Conservation (phyloP, 2,329 filamentous ascomycete genomes). For the Exophiala aquamarina region DNA sequence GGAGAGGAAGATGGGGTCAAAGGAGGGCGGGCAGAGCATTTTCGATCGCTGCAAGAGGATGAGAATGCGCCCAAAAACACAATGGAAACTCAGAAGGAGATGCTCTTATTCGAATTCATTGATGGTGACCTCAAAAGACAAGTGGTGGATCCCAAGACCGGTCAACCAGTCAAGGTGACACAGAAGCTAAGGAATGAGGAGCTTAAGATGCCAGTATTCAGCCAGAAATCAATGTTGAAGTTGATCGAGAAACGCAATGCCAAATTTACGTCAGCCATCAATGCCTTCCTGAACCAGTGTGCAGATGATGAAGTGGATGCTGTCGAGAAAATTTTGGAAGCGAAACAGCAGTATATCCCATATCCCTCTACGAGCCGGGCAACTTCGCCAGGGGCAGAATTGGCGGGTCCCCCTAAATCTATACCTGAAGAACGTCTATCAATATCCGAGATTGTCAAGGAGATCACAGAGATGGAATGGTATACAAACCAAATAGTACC, state of each 20-base stretch:
- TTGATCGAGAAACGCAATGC: slow-evolving; percentile 86
- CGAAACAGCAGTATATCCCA: slow-evolving; percentile 64
- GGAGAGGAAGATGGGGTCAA: slow-evolving; percentile 68
- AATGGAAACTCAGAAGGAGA: slow-evolving; percentile 53
- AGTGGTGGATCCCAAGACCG: slow-evolving; percentile 69
- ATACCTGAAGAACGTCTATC: slow-evolving; percentile 79
- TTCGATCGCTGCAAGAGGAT: slow-evolving; percentile 41
- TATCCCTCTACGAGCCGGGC: slow-evolving; percentile 46
- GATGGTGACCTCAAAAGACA: slow-evolving; percentile 88
- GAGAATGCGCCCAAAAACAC: slow-evolving; percentile 40
- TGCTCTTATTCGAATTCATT: slow-evolving; percentile 87
- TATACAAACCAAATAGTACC: slow-evolving; percentile 92
- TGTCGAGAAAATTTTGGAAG: slow-evolving; percentile 61
- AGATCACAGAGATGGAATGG: slow-evolving; percentile 80
- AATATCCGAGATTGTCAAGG: slow-evolving; percentile 80
- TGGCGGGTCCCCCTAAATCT: slow-evolving; percentile 52
- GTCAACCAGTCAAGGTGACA: slow-evolving; percentile 67
- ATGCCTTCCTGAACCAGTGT: slow-evolving; percentile 74
- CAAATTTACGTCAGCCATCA: slow-evolving; percentile 77
- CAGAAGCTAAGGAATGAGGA: slow-evolving; percentile 73
- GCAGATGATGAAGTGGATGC: slow-evolving; percentile 64
- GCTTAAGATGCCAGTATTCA: slow-evolving; percentile 87
- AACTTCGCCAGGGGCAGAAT: slow-evolving; percentile 42
- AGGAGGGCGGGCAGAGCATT: slow-evolving; percentile 53
- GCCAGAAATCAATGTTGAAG: slow-evolving; percentile 85